Evolutionary conservation across 2,329 filamentous ascomycete species (phyloP).

Genomic region (Pyrenophora seminiperda): DNA sequence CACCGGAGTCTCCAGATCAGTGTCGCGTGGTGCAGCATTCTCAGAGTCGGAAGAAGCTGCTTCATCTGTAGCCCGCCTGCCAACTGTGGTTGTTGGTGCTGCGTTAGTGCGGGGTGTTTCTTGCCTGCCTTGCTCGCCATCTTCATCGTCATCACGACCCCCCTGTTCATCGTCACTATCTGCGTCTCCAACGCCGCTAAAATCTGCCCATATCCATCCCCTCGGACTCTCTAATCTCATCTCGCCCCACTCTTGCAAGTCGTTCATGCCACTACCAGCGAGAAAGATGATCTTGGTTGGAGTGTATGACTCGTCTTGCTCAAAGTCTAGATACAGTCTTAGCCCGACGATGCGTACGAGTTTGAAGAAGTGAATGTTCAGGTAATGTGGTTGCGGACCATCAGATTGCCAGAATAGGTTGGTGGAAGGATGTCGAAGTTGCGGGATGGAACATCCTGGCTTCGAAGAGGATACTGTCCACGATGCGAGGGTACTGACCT

Average conservation of each 20-base stretch:
- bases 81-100: not conserved
- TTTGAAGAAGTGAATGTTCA: conserved; percentile 86
- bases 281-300: conserved; percentile 89
- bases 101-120: conserved; percentile 2
- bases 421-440: conserved; percentile 74
- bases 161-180: conserved; percentile 27
- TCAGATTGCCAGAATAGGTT: conserved; percentile 84
- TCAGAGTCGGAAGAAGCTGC: conserved; percentile 25
- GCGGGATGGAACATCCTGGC: conserved; percentile 77
- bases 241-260: conserved; percentile 83
- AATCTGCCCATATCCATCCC: conserved; percentile 88
- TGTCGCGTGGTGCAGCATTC: conserved; percentile 16
- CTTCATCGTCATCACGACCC: conserved; percentile 27
- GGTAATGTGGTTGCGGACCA: conserved; percentile 79
- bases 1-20: conserved; percentile 12
- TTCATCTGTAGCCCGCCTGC: not conserved
- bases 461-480: conserved; percentile 85
- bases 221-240: conserved; percentile 78
- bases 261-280: conserved; percentile 89
- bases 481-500: conserved; percentile 81
- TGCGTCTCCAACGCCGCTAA: conserved; percentile 63
- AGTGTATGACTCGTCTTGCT: conserved; percentile 93
- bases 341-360: conserved; percentile 78
- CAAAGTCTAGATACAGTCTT: conserved; percentile 87
- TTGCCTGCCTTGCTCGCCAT: conserved; percentile 16